Evolutionary conservation across 495 filamentous ascomycete species (phyloP).

Genomic region (Filosporella fistucella): DNA sequence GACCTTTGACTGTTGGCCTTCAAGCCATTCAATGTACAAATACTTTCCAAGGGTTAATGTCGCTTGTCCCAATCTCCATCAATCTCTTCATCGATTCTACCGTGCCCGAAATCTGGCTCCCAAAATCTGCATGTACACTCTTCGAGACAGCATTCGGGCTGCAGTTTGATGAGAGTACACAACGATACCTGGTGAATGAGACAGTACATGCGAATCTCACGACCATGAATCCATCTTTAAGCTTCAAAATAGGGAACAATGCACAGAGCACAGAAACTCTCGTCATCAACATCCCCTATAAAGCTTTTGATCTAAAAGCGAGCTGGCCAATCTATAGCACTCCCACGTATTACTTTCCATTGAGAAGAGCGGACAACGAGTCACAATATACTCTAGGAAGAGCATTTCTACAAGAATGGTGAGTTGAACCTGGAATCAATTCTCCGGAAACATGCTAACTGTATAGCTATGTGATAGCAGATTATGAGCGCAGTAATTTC

Average conservation of each 20-base stretch:
- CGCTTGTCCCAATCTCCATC: conserved; percentile 26
- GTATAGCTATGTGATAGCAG: conserved; percentile 9
- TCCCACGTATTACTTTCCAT: conserved; percentile 41
- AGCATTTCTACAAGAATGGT: conserved; percentile 52
- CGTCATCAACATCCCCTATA: conserved; percentile 45
- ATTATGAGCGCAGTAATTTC: conserved; percentile 13
- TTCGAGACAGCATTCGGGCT: conserved; percentile 50
- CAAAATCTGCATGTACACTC: conserved; percentile 39
- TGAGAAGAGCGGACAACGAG: conserved; percentile 44
- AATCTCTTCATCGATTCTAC: conserved; percentile 45
- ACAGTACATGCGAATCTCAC: conserved; percentile 33
- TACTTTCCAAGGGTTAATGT: conserved; percentile 7
- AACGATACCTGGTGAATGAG: conserved; percentile 46
- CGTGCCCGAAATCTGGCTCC: conserved; percentile 51
- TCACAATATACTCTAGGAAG: conserved; percentile 50
- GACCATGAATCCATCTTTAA: conserved; percentile 40
- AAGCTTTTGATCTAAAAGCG: conserved; percentile 43
- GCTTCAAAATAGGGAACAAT: conserved; percentile 40
- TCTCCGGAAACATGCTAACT: not conserved
- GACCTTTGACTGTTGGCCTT: conserved; percentile 43
- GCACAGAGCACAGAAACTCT: conserved; percentile 32
- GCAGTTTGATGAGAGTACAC: conserved; percentile 21
- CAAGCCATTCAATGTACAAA: conserved; percentile 35
- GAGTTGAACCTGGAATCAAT: not conserved
- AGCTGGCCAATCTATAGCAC: conserved; percentile 32